Percentiles rank a stretch among this genome's conserved stretches.
Evolutionary conservation across 1,284 basidiomycete species (phyloP).

Genomic region (Ustilago curta): DNA sequence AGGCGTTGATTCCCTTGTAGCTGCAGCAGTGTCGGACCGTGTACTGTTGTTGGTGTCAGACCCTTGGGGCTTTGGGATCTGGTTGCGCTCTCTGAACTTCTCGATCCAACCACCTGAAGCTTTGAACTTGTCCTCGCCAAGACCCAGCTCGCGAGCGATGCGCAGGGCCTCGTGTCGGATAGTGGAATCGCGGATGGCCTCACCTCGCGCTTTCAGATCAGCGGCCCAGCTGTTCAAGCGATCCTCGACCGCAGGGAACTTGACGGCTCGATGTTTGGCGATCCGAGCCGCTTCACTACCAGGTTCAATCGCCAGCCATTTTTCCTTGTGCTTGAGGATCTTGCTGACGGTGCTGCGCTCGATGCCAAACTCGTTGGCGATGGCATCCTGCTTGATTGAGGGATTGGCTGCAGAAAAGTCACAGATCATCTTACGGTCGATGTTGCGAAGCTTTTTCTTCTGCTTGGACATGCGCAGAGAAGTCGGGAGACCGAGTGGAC

Average conservation of each 20-base stretch:
- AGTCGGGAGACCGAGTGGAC: conserved; percentile 23
- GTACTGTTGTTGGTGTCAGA: conserved; percentile 1
- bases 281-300: conserved; percentile 43
- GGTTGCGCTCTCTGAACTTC: conserved; percentile 85
- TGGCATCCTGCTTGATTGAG: conserved; percentile 44
- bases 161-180: conserved; percentile 80
- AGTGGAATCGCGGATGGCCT: conserved; percentile 77
- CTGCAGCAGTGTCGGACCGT: not conserved
- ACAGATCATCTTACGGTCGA: conserved; percentile 53
- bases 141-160: conserved; percentile 74
- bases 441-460: conserved; percentile 52
- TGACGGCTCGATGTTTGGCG: conserved; percentile 59
- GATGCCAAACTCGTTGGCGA: conserved; percentile 75
- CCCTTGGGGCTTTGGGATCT: conserved; percentile 73
- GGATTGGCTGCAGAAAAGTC: conserved; percentile 41
- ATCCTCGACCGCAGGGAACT: conserved; percentile 80
- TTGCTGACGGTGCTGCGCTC: conserved; percentile 94
- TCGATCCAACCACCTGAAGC: conserved; percentile 90
- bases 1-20: conserved; percentile 4
- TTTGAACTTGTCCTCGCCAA: conserved; percentile 82
- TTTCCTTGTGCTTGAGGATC: conserved; percentile 84
- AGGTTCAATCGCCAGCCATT: conserved; percentile 78
- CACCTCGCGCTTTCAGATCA: conserved; percentile 73
- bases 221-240: conserved; percentile 76
- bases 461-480: conserved; percentile 47